Evolutionary conservation across 352 stramenopile genomes (phyloP).

Genomic region (Globisporangium cederbergense): DNA sequence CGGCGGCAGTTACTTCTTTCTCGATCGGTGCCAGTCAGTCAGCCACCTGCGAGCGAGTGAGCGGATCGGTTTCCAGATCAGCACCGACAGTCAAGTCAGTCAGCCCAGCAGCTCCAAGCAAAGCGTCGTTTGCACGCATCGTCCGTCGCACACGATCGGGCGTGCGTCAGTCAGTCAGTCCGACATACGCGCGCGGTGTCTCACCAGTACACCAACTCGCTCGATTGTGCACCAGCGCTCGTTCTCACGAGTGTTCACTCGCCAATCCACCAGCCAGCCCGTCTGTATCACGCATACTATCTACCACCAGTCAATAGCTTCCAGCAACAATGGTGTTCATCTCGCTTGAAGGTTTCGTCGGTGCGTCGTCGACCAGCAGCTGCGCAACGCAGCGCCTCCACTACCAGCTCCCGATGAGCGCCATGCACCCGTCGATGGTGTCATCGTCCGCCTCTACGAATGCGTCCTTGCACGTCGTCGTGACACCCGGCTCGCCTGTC

Average conservation of each 20-base stretch:
- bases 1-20: no score
- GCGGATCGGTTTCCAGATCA: neutral
- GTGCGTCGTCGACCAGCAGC: neutral
- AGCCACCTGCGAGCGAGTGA: neutral
- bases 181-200: constrained; percentile 1
- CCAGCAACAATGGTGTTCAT: constrained; percentile 68
- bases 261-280: neutral
- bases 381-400: constrained; percentile 9
- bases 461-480: constrained; percentile 45
- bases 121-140: no score
- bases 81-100: no score
- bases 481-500: constrained; percentile 59
- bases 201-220: neutral
- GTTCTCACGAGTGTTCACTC: neutral
- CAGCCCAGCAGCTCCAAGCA: no score
- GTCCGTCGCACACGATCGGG: neutral
- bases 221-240: neutral
- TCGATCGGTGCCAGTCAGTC: neutral
- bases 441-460: constrained; percentile 7
- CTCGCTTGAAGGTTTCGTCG: constrained; percentile 64
- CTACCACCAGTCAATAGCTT: neutral
- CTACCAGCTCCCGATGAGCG: constrained; percentile 14
- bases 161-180: neutral
- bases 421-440: constrained; percentile 13
- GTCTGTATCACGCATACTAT: neutral